phyloP scores from a whole-genome alignment of 176 grass and related monocot species.

The Metroxylon sagu region DNA sequence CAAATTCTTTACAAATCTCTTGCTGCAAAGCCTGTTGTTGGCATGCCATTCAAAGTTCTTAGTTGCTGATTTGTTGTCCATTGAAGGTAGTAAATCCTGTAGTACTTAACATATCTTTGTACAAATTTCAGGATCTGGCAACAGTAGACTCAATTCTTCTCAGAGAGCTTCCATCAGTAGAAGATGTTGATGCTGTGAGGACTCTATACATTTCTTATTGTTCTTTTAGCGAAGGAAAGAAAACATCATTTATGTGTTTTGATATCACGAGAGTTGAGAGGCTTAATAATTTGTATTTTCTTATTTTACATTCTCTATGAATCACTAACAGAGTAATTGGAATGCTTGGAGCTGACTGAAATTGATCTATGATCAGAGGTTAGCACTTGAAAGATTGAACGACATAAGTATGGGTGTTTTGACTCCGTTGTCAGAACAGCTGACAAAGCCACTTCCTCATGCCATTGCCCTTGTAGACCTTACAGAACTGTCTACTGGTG shows the following conservation, averaged over 20 bases:
- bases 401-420: constrained; percentile 92
- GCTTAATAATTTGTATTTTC: no score
- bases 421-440: constrained; percentile 73
- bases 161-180: constrained; percentile 77
- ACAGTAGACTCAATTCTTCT: constrained; percentile 98
- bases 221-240: no score
- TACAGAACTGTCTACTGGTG: constrained; percentile 66
- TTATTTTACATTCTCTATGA: no score
- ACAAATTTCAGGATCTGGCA: constrained; percentile 47
- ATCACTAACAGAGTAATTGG: no score
- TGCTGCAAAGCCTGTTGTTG: constrained; percentile 71
- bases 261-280: no score
- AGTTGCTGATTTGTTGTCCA: no score
- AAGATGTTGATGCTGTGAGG: constrained; percentile 74
- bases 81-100: no score
- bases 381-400: constrained; percentile 89
- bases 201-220: constrained; percentile 3
- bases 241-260: no score
- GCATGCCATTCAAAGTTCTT: constrained; percentile 98
- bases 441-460: constrained; percentile 79
- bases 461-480: constrained; percentile 83
- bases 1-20: constrained; percentile 84
- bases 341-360: no score
- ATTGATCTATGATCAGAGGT: constrained; percentile 49
- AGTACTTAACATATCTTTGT: no score